Evolutionary conservation across 257 asterid species (phyloP).

Genomic region (Capsicum rhomboideum): DNA sequence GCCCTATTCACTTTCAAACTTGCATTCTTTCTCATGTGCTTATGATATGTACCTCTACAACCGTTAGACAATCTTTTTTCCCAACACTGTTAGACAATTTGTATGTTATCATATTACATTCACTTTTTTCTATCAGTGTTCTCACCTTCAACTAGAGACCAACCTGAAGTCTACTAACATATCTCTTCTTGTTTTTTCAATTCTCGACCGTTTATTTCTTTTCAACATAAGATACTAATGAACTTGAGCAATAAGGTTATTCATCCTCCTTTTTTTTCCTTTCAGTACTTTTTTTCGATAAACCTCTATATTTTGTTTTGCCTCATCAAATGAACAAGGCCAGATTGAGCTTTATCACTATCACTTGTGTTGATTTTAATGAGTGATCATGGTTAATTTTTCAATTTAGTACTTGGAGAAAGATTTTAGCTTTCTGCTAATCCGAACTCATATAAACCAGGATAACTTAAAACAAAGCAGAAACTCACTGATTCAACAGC

Average conservation of each 20-base stretch:
- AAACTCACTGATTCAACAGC: conserved; percentile 79
- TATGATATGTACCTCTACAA: background rate
- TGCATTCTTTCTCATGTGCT: background rate
- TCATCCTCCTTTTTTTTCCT: background rate
- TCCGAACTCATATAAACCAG: background rate
- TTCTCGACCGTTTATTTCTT: background rate
- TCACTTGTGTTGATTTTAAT: background rate
- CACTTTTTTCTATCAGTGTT: background rate
- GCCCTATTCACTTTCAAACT: background rate
- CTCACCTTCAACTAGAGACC: background rate
- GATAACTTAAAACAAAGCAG: background rate
- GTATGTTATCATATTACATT: background rate
- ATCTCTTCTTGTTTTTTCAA: background rate
- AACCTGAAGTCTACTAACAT: background rate
- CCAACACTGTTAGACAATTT: background rate
- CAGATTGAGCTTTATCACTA: background rate
- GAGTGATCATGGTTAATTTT: background rate
- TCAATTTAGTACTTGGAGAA: background rate
- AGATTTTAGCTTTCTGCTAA: background rate
- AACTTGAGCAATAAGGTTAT: background rate
- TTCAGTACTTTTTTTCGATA: background rate
- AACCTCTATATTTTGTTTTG: background rate
- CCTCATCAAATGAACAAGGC: background rate
- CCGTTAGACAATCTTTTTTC: background rate
- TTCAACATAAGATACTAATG: background rate